Percentiles rank a stretch among this genome's conserved stretches.
phyloP scores from a whole-genome alignment of 257 asterid species.

The Penstemon eatonii region DNA sequence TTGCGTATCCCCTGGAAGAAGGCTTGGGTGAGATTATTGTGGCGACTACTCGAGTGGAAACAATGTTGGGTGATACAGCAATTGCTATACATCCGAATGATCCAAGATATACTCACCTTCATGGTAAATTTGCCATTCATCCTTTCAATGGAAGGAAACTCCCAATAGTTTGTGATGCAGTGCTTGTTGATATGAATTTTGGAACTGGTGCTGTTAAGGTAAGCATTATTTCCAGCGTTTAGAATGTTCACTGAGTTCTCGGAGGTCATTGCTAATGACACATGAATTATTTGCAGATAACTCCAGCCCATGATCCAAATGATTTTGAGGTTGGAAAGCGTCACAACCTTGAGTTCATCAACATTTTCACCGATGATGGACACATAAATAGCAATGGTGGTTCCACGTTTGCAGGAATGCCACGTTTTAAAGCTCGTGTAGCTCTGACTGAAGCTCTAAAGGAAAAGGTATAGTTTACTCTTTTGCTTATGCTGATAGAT shows the following conservation, averaged over 20 bases:
- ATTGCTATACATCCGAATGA: constrained; percentile 95
- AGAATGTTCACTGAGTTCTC: constrained; percentile 5
- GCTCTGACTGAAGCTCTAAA: constrained; percentile 73
- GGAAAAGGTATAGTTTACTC: constrained; percentile 50
- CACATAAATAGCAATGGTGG: constrained; percentile 90
- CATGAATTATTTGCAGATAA: constrained; percentile 57
- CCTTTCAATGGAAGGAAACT: constrained; percentile 89
- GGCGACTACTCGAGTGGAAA: constrained; percentile 94
- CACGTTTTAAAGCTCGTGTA: constrained; percentile 86
- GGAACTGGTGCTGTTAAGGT: constrained; percentile 99
- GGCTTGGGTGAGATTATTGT: constrained; percentile 86
- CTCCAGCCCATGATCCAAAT: constrained; percentile 99
- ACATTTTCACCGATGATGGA: constrained; percentile 93
- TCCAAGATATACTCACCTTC: constrained; percentile 75
- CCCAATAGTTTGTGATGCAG: constrained; percentile 82
- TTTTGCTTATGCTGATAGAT: neutral
- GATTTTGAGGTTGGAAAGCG: constrained; percentile 98
- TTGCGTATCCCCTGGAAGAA: constrained; percentile 93
- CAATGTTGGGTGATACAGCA: constrained; percentile 98
- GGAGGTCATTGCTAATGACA: constrained; percentile 27
- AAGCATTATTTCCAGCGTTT: constrained; percentile 20
- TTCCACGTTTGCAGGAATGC: constrained; percentile 67
- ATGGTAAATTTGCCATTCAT: constrained; percentile 78
- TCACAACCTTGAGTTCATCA: constrained; percentile 75
- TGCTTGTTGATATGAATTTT: constrained; percentile 84